Conservation (phyloP, 495 filamentous ascomycete species). For the Hypomontagnella submonticulosa region DNA sequence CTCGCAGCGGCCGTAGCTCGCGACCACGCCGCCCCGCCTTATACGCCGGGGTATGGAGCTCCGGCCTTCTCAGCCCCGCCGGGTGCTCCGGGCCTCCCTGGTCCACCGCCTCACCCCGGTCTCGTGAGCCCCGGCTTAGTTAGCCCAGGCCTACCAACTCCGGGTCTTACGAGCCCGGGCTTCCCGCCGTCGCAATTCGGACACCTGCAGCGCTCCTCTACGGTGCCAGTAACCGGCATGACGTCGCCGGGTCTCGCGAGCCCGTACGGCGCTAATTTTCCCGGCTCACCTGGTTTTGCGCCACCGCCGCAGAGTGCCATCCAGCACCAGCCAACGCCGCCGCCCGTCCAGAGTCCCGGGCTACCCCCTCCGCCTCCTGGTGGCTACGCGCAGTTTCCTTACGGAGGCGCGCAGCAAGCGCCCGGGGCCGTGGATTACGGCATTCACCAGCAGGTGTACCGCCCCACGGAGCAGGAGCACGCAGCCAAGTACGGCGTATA, state of each 20-base stretch:
- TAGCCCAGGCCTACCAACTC: slow-evolving; percentile 55
- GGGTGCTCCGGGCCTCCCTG: slow-evolving; percentile 50
- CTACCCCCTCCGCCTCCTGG: slow-evolving; percentile 51
- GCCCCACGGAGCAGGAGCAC: slow-evolving; percentile 74
- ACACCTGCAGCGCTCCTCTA: slow-evolving; percentile 53
- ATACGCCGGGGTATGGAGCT: slow-evolving; percentile 57
- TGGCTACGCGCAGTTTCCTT: slow-evolving; percentile 69
- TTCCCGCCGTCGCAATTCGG: slow-evolving; percentile 51
- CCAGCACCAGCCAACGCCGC: slow-evolving; percentile 45
- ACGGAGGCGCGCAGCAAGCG: slow-evolving; percentile 49
- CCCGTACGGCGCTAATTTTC: slow-evolving; percentile 55
- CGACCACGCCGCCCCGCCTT: slow-evolving; percentile 64
- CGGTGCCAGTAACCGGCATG: slow-evolving; percentile 52
- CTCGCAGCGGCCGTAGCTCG: slow-evolving; percentile 73
- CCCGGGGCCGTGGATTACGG: slow-evolving; percentile 63
- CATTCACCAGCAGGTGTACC: slow-evolving; percentile 81
- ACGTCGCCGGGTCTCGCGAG: slow-evolving; percentile 48
- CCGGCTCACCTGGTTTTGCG: slow-evolving; percentile 51
- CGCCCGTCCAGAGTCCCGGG: slow-evolving; percentile 43
- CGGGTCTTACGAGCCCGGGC: slow-evolving; percentile 52
- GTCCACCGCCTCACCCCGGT: slow-evolving; percentile 51
- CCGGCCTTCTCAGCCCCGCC: slow-evolving; percentile 48
- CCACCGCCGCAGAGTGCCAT: slow-evolving; percentile 43
- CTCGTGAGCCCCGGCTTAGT: slow-evolving; percentile 38
- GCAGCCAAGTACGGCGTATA: slow-evolving; percentile 50